Evolutionary conservation across 2,329 filamentous ascomycete genomes (phyloP), one percentile per base, ranked within the genome.

Genomic region (Penicillium sp.): DNA sequence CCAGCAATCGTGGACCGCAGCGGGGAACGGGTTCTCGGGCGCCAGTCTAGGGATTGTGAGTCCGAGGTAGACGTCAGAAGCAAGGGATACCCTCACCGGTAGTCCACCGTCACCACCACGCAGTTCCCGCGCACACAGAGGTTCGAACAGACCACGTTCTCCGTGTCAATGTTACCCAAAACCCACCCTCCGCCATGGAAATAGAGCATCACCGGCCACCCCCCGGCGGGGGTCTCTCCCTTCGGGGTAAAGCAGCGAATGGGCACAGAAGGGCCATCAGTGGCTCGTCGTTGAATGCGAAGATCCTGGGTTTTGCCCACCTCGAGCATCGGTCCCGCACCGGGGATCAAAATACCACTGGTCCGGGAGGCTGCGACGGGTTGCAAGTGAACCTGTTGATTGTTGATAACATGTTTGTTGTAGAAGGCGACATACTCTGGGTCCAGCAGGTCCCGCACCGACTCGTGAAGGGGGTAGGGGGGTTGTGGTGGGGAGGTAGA

Each of bases 181-280:
- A 84, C 81, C 80, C 81, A 85, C 3, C 81, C 82, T 1, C 81
- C 81, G 4, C 81, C 82, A 58, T 85, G 82, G 59, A 77, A 81
- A 63, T 82, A 85, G 3, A 84, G 58, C 63, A 80, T 76, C 7
- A 79, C 74, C 2, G 81, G 81, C 81, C 81, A 84, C 24, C 82
- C 81, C 0, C 57, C 60, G 0, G 60, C 66, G 0, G 80, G 80
- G 10, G 53, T 70, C 5, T 70, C 55, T 0, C 77, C 78, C 5
- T 66, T 62, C 0, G 82, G 81, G 1, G 76, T 81, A 57, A 84
- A 84, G 31, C 71, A 75, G 15, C 81, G 74, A 13, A 83, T 62
- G 2, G 57, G 58, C n/a, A 84, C 65, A 18, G 77, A 68, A 0
- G 78, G 78, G 0, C 80, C 81, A n/a, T 70, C 61, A 43, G 74